Conservation (phyloP, 176 grass and related monocot genomes). For the Carex parvula region DNA sequence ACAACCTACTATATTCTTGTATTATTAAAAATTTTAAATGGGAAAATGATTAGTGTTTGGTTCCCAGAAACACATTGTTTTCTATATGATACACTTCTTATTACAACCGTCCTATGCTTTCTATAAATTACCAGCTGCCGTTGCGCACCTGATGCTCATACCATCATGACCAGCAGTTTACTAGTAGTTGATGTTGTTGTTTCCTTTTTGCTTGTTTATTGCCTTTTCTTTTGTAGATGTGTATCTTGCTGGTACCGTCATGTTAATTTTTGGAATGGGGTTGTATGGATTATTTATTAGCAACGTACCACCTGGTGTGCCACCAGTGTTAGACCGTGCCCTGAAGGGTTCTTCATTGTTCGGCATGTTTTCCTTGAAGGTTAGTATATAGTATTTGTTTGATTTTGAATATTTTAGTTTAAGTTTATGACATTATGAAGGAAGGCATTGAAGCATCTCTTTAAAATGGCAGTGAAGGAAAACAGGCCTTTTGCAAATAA, state of each 20-base stretch:
- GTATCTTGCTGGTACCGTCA: slow-evolving; percentile 93
- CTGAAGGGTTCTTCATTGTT: slow-evolving; percentile 76
- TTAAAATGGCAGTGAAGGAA: neutral
- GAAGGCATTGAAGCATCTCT: neutral
- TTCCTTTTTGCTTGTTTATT: neutral
- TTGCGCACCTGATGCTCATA: neutral
- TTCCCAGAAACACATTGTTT: neutral
- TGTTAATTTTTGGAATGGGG: slow-evolving; percentile 98
- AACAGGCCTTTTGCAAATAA: neutral
- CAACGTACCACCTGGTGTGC: slow-evolving; percentile 42
- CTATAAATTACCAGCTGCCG: neutral
- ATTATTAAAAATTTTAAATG: neutral
- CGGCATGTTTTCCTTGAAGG: slow-evolving; percentile 99
- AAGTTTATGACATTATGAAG: neutral
- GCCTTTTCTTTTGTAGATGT: slow-evolving; percentile 58
- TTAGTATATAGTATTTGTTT: neutral
- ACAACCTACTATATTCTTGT: slow-evolving; percentile 19
- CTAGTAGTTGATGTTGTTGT: neutral
- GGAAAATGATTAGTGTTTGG: neutral
- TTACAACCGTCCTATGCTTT: neutral
- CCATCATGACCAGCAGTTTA: neutral
- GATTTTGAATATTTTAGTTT: neutral
- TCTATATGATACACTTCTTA: neutral
- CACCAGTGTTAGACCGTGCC: slow-evolving; percentile 57
- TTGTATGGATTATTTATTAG: slow-evolving; percentile 94